Evolutionary conservation across 192 early-diverging fungal species (phyloP).

Genomic region (Coemansia reversa): DNA sequence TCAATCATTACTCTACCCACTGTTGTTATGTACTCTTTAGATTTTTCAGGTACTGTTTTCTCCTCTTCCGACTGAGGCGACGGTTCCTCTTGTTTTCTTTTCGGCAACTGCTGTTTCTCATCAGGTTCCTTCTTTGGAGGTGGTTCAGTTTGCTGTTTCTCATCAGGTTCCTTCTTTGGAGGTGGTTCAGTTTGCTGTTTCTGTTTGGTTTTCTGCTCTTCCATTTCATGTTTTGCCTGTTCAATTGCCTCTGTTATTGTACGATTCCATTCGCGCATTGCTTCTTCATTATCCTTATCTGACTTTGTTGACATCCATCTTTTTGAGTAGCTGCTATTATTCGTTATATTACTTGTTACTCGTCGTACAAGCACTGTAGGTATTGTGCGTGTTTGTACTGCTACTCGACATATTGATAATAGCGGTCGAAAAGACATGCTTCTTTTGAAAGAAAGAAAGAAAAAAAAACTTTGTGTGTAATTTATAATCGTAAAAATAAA

Average conservation of each 20-base stretch:
- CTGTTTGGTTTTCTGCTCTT: constrained; percentile 7
- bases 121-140: not conserved
- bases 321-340: not conserved
- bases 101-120: too few relatives aligned
- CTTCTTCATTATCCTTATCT: constrained; percentile 2
- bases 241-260: constrained; percentile 44
- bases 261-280: constrained; percentile 34
- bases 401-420: not conserved
- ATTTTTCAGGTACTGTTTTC: not conserved
- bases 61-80: not conserved
- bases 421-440: not conserved
- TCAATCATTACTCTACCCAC: constrained; percentile 43
- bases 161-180: not conserved
- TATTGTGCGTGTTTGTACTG: not conserved
- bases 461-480: constrained; percentile 7
- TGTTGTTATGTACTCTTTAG: constrained; percentile 26
- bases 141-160: not conserved
- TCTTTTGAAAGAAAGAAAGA: too few relatives aligned
- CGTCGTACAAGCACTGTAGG: not conserved
- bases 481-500: not conserved
- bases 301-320: not conserved
- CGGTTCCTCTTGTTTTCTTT: not conserved
- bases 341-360: not conserved
- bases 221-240: constrained; percentile 34
- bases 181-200: not conserved